Conservation (phyloP, 176 grass and related monocot genomes). For the Bolboschoenus planiculmis region DNA sequence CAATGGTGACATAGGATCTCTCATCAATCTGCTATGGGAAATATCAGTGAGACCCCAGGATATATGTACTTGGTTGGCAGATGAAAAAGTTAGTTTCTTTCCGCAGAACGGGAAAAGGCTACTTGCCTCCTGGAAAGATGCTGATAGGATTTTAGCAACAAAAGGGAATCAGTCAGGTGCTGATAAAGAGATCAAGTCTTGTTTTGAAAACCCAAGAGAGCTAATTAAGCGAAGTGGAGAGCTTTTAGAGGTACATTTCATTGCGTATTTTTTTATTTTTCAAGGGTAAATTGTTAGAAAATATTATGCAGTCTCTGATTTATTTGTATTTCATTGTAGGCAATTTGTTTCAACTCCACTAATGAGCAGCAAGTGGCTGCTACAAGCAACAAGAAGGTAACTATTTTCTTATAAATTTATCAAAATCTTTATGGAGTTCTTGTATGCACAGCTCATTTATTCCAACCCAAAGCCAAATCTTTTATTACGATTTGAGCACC, state of each 20-base stretch:
- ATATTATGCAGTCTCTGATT: not conserved
- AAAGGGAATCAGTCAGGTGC: slow-evolving; percentile 38
- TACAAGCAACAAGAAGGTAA: slow-evolving; percentile 88
- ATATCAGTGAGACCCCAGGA: slow-evolving; percentile 49
- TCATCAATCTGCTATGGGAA: slow-evolving; percentile 62
- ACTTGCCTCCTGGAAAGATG: slow-evolving; percentile 60
- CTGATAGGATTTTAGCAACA: slow-evolving; percentile 41
- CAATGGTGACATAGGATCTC: slow-evolving; percentile 34
- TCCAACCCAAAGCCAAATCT: not conserved
- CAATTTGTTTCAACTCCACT: slow-evolving; percentile 75
- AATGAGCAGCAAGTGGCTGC: slow-evolving; percentile 70
- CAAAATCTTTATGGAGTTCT: slow-evolving; percentile 12
- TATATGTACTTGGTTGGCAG: slow-evolving; percentile 55
- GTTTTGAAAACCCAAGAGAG: slow-evolving; percentile 69
- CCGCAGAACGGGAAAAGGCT: slow-evolving; percentile 25
- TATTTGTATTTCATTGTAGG: slow-evolving; percentile 38
- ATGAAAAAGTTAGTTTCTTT: slow-evolving; percentile 62
- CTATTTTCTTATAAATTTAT: slow-evolving; percentile 14
- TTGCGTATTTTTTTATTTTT: slow-evolving; percentile 13
- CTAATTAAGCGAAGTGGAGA: slow-evolving; percentile 77
- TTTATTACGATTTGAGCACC: not conserved
- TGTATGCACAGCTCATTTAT: not conserved
- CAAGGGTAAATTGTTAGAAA: slow-evolving; percentile 14
- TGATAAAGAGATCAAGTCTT: slow-evolving; percentile 21
- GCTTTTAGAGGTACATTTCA: slow-evolving; percentile 78